phyloP scores from a whole-genome alignment of 148 eudicot genomes.

The Fagopyrum tataricum region DNA sequence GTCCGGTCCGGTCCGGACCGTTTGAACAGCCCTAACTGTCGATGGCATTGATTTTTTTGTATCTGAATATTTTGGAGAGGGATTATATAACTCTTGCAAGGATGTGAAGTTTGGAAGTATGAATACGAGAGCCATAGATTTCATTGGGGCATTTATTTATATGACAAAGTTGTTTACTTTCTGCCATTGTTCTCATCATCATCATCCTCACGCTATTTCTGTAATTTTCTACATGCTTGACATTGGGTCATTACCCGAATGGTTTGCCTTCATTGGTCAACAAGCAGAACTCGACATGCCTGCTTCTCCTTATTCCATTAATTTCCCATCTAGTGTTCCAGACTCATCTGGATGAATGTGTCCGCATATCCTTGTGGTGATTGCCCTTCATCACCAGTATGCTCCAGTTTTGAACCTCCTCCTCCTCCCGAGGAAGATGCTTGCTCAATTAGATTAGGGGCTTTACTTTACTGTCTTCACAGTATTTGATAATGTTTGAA shows the following conservation, averaged over 20 bases:
- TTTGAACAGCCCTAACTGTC: too few species aligned
- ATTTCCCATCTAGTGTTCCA: slow-evolving; percentile 42
- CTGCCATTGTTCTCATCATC: background rate
- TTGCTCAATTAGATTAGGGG: slow-evolving; percentile 44
- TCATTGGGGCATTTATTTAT: slow-evolving; percentile 39
- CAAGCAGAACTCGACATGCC: slow-evolving; percentile 50
- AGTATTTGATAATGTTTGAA: background rate
- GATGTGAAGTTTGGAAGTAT: slow-evolving; percentile 67
- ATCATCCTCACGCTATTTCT: too few species aligned
- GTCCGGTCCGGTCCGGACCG: too few species aligned
- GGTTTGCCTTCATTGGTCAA: slow-evolving; percentile 63
- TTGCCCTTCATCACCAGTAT: slow-evolving; percentile 53
- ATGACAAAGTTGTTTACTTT: background rate
- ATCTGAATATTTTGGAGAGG: slow-evolving; percentile 54
- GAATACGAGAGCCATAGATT: slow-evolving; percentile 70
- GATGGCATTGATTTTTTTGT: slow-evolving; percentile 56
- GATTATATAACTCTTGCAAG: slow-evolving; percentile 54
- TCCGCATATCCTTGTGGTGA: slow-evolving; percentile 70
- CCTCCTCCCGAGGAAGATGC: slow-evolving; percentile 38
- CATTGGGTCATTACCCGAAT: slow-evolving; percentile 31
- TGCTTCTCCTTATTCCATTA: slow-evolving; percentile 70
- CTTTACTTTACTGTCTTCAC: background rate
- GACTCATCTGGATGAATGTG: slow-evolving; percentile 50
- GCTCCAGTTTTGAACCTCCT: slow-evolving; percentile 60
- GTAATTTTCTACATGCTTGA: too few species aligned